Conservation (phyloP, 2,329 filamentous ascomycete genomes). For the Aureobasidium subglaciale region DNA sequence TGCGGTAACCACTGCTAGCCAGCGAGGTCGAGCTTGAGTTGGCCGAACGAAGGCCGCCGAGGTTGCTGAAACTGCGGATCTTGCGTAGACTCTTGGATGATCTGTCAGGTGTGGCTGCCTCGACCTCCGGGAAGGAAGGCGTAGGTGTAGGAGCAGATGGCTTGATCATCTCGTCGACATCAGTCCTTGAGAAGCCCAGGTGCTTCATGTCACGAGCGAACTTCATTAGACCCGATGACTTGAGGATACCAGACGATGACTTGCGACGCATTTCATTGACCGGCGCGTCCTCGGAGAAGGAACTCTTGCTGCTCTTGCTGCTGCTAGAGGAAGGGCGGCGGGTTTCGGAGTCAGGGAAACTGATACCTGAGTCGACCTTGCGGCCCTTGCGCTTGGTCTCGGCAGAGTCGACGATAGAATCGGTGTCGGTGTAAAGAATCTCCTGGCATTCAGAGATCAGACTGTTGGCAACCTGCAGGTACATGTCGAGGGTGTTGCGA, state of each 20-base stretch:
- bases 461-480: conserved; percentile 51
- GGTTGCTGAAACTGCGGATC: conserved; percentile 30
- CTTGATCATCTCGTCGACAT: conserved; percentile 43
- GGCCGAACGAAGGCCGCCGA: conserved; percentile 25
- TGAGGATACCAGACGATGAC: conserved; percentile 19
- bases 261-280: conserved; percentile 19
- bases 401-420: conserved; percentile 27
- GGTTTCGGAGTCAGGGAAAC: conserved; percentile 40
- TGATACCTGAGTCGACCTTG: conserved; percentile 59
- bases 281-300: conserved; percentile 20
- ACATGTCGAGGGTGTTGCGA: conserved; percentile 47
- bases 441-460: conserved; percentile 54
- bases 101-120: neutral
- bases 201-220: conserved; percentile 53
- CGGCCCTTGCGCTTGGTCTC: conserved; percentile 37
- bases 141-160: conserved; percentile 1
- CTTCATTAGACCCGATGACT: conserved; percentile 50
- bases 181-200: conserved; percentile 48
- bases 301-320: conserved; percentile 19
- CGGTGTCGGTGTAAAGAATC: conserved; percentile 38
- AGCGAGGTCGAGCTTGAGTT: conserved; percentile 27
- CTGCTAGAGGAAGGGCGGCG: conserved; percentile 31
- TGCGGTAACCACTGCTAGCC: conserved; percentile 26
- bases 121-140: neutral
- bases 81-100: conserved; percentile 27